Conservation (phyloP, 176 grass and related monocot genomes). For the maize (Zea mays) region DNA sequence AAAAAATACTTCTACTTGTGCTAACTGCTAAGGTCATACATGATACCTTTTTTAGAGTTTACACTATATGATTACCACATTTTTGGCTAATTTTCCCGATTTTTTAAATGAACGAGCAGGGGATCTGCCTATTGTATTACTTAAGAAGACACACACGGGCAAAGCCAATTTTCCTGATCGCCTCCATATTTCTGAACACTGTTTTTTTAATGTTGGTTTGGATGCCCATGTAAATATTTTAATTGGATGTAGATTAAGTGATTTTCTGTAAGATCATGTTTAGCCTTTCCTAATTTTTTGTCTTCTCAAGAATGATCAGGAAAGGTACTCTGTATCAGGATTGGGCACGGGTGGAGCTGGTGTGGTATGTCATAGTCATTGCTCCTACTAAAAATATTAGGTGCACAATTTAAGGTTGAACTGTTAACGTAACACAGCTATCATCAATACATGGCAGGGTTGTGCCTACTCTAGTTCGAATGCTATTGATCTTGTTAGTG, state of each 20-base stretch:
- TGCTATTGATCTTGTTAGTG: slow-evolving; percentile 28
- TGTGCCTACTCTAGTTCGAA: neutral
- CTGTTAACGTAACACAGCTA: neutral
- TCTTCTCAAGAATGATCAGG: slow-evolving; percentile 28
- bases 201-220: slow-evolving; percentile 19
- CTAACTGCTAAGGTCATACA: slow-evolving; percentile 7
- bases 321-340: slow-evolving; percentile 39
- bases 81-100: neutral
- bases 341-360: neutral
- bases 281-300: neutral
- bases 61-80: neutral
- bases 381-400: neutral
- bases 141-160: neutral
- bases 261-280: slow-evolving; percentile 23
- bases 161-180: neutral
- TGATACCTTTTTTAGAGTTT: neutral
- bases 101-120: neutral
- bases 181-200: neutral
- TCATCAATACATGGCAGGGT: slow-evolving; percentile 16
- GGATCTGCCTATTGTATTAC: neutral
- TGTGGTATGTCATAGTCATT: slow-evolving; percentile 26
- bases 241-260: neutral
- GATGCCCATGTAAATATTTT: neutral
- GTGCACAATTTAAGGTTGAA: slow-evolving; percentile 25
- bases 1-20: neutral